Conservation (phyloP, 140 eudicot species). For the Erigeron philadelphicus region DNA sequence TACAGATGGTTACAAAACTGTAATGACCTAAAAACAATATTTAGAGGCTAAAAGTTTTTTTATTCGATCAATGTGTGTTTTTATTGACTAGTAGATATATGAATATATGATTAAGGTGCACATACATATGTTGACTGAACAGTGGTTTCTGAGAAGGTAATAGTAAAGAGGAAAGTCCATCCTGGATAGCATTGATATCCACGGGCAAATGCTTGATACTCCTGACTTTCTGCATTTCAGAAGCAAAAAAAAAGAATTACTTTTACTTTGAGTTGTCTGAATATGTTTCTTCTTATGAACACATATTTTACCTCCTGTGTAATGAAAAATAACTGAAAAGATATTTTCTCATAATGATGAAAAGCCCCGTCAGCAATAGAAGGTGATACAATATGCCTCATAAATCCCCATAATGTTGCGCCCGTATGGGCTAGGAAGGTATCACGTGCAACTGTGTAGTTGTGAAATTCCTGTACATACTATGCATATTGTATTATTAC, state of each 20-base stretch:
- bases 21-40: background rate
- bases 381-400: constrained; percentile 93
- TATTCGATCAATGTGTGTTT: background rate
- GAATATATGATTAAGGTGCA: constrained; percentile 9
- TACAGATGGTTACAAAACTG: constrained; percentile 3
- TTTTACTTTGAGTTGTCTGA: background rate
- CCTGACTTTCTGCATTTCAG: constrained; percentile 55
- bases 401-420: constrained; percentile 87
- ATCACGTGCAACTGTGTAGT: constrained; percentile 98
- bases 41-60: background rate
- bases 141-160: constrained; percentile 75
- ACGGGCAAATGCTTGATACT: constrained; percentile 60
- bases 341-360: constrained; percentile 82
- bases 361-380: constrained; percentile 94
- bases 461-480: constrained; percentile 53
- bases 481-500: background rate
- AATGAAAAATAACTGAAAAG: constrained; percentile 83
- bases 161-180: constrained; percentile 79
- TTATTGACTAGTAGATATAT: background rate
- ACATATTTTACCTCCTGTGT: constrained; percentile 71
- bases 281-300: constrained; percentile 19
- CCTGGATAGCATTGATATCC: constrained; percentile 61
- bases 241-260: constrained; percentile 19
- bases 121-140: constrained; percentile 86
- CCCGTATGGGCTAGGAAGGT: constrained; percentile 93